Percentiles rank a stretch among this genome's conserved stretches.
phyloP scores from a whole-genome alignment of 1,139 yeast genomes.

The Debaryomyces nepalensis region DNA sequence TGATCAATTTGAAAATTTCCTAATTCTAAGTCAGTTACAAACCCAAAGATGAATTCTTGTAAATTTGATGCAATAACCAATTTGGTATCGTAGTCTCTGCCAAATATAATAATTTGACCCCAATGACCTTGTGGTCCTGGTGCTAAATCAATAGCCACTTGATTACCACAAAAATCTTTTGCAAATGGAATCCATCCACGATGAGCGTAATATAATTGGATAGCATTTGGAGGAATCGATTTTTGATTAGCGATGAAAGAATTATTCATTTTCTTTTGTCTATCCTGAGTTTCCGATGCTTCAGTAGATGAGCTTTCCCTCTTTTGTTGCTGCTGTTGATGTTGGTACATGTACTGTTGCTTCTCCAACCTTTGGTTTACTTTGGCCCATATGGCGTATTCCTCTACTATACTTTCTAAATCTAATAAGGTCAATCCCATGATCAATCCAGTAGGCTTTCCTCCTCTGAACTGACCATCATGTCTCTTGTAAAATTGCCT shows the following conservation, averaged over 20 bases:
- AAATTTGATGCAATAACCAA: constrained; percentile 60
- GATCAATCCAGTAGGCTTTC: constrained; percentile 73
- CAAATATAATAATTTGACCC: constrained; percentile 68
- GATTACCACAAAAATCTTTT: constrained; percentile 63
- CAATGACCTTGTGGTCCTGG: constrained; percentile 64
- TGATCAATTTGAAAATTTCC: constrained; percentile 59
- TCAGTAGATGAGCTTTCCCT: constrained; percentile 24
- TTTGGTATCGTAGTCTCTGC: constrained; percentile 67
- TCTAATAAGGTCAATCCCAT: constrained; percentile 75
- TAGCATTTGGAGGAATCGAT: constrained; percentile 60
- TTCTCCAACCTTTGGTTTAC: constrained; percentile 59
- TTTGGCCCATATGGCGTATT: constrained; percentile 73
- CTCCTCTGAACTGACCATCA: constrained; percentile 83
- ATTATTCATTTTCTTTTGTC: constrained; percentile 22
- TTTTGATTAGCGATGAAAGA: constrained; percentile 54
- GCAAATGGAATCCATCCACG: constrained; percentile 65
- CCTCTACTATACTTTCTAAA: constrained; percentile 71
- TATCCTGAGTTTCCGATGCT: constrained; percentile 12
- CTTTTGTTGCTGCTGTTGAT: constrained; percentile 29
- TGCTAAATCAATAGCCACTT: constrained; percentile 63
- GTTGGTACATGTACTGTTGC: constrained; percentile 41
- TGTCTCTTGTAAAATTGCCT: constrained; percentile 76
- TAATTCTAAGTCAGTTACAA: constrained; percentile 55
- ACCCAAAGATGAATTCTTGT: constrained; percentile 56
- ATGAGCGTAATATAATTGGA: constrained; percentile 59